A percentile compares a stretch with the other conserved stretches of the same genome.
These are phyloP conservation scores for Candida taoyuanica DNA, from an alignment of 805 yeast genomes.

Conservation along the genomic window DNA sequence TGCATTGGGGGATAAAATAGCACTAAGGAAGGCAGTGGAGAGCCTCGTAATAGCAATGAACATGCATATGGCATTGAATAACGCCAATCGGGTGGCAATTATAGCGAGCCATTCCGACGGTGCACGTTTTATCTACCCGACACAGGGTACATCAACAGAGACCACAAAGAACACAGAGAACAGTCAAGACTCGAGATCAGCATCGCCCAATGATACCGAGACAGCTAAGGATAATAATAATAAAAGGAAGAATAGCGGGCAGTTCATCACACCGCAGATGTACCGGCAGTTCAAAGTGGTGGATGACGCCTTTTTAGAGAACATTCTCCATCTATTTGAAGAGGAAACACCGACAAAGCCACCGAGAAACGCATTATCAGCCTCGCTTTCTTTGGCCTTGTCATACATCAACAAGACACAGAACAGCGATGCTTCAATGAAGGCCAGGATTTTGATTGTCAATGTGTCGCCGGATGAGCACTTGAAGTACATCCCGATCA, in stretches of 20 bases:
- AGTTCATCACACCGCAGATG: slow-evolving; percentile 54
- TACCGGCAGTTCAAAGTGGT: slow-evolving; percentile 79
- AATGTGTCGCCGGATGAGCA: slow-evolving; percentile 71
- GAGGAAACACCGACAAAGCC: slow-evolving; percentile 27
- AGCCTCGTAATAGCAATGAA: slow-evolving; percentile 73
- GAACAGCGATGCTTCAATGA: slow-evolving; percentile 40
- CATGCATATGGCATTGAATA: slow-evolving; percentile 82
- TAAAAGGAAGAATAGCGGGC: slow-evolving; percentile 9
- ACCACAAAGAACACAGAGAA: not conserved
- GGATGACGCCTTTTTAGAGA: slow-evolving; percentile 66
- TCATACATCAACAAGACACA: slow-evolving; percentile 64
- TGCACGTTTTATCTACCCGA: slow-evolving; percentile 68
- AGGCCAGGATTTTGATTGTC: slow-evolving; percentile 61
- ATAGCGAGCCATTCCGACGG: slow-evolving; percentile 72
- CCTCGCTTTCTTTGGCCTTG: slow-evolving; percentile 79
- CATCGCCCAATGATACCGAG: slow-evolving; percentile 14
- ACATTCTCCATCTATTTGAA: slow-evolving; percentile 40
- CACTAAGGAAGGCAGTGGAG: slow-evolving; percentile 41
- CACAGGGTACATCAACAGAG: slow-evolving; percentile 1
- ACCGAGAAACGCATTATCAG: slow-evolving; percentile 53
- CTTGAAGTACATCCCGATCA: slow-evolving; percentile 81
- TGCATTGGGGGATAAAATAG: slow-evolving; percentile 29
- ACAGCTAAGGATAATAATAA: slow-evolving; percentile 1
- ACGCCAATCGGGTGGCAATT: slow-evolving; percentile 78
- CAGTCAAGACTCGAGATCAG: slow-evolving; percentile 10